Percentiles rank a stretch among this genome's conserved stretches.
Evolutionary conservation across 2,329 filamentous ascomycete species (phyloP).

Genomic region (Ploettnerulaceae sp.): DNA sequence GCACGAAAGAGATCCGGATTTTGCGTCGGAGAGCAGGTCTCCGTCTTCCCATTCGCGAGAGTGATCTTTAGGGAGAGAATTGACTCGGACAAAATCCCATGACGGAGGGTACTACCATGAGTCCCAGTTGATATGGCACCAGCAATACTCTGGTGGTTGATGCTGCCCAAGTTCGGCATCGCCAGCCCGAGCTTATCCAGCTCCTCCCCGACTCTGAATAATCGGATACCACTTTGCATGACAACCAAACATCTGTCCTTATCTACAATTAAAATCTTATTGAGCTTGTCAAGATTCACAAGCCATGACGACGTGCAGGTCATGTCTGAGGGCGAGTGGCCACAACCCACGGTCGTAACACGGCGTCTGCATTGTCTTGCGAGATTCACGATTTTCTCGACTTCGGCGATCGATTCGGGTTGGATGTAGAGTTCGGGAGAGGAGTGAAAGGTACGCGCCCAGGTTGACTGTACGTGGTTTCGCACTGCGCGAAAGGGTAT

Average conservation of each 20-base stretch:
- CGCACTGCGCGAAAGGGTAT: conserved; percentile 73
- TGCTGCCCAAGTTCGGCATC: conserved; percentile 89
- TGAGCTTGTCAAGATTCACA: conserved; percentile 84
- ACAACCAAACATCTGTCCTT: conserved; percentile 59
- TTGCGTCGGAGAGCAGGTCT: conserved; percentile 60
- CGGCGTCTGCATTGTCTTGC: conserved; percentile 77
- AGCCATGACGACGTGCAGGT: conserved; percentile 95
- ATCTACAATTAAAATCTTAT: conserved; percentile 67
- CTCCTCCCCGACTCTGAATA: conserved; percentile 67
- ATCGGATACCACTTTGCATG: conserved; percentile 83
- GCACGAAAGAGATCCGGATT: conserved; percentile 82
- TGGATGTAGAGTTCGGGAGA: conserved; percentile 87
- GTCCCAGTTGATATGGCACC: conserved; percentile 91
- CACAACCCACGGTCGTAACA: conserved; percentile 81
- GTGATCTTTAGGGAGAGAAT: conserved; percentile 73
- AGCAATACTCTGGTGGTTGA: conserved; percentile 88
- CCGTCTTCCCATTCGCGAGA: conserved; percentile 71
- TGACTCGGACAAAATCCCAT: conserved; percentile 79
- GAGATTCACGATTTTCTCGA: conserved; percentile 77
- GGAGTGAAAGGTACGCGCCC: conserved; percentile 89
- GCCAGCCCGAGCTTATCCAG: conserved; percentile 74
- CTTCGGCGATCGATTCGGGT: conserved; percentile 71
- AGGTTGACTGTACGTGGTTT: conserved; percentile 79
- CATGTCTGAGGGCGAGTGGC: conserved; percentile 85
- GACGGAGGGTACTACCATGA: conserved; percentile 78